Percentiles rank a stretch among this genome's conserved stretches.
phyloP scores from a whole-genome alignment of 2,329 filamentous ascomycete species.

The Aspergillus arachidicola region DNA sequence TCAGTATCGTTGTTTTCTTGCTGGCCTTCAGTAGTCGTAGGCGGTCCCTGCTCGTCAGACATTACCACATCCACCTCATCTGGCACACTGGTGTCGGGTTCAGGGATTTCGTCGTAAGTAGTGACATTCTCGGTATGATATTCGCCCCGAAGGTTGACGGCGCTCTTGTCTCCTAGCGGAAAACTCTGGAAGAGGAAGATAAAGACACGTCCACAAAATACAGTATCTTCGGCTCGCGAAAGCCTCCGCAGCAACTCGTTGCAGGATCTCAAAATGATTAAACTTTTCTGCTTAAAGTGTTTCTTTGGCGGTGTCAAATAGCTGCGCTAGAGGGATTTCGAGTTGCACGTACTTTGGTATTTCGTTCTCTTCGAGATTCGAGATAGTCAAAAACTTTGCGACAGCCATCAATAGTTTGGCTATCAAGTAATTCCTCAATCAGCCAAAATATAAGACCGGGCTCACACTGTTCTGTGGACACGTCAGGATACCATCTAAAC shows the following conservation, averaged over 20 bases:
- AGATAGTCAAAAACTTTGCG: conserved; percentile 91
- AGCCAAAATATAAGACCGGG: conserved; percentile 84
- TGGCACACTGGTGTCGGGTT: conserved; percentile 36
- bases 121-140: conserved; percentile 96
- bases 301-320: conserved; percentile 44
- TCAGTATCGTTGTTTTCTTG: conserved; percentile 32
- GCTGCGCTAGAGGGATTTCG: background rate
- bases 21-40: conserved; percentile 36
- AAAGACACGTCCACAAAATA: conserved; percentile 95
- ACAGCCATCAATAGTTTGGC: conserved; percentile 90
- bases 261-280: conserved; percentile 89
- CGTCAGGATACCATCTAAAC: conserved; percentile 24
- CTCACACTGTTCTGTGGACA: conserved; percentile 60
- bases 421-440: conserved; percentile 92
- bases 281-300: conserved; percentile 78
- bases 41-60: conserved; percentile 40
- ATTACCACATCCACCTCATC: conserved; percentile 70
- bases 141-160: conserved; percentile 92
- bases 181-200: conserved; percentile 99
- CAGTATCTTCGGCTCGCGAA: conserved; percentile 94
- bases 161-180: conserved; percentile 92
- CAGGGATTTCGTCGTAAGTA: conserved; percentile 67
- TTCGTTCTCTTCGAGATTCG: conserved; percentile 86
- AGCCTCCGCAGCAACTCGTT: conserved; percentile 92
- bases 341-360: conserved; percentile 66